These are phyloP conservation scores for Blepharisma undulans DNA, from an alignment of 169 alveolate species.

Conservation along the genomic window DNA sequence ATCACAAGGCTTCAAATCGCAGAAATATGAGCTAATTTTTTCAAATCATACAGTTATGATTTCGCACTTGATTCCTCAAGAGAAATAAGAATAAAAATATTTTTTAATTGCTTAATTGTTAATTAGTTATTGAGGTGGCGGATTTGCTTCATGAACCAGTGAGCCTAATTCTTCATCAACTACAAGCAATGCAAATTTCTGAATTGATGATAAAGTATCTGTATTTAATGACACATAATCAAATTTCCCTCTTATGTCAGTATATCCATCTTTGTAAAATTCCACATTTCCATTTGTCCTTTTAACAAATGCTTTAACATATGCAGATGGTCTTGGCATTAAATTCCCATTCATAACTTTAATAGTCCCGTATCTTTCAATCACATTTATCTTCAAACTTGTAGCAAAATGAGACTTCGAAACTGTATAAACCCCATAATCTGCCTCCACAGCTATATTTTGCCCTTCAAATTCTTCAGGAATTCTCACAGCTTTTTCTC, in stretches of 20 bases:
- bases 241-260: constrained; percentile 87
- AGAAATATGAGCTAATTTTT: background rate
- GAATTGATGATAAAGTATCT: constrained; percentile 56
- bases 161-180: constrained; percentile 76
- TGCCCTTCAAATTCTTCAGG: constrained; percentile 63
- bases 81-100: background rate
- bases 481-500: background rate
- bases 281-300: constrained; percentile 54
- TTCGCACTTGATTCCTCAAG: background rate
- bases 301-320: constrained; percentile 77
- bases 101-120: background rate
- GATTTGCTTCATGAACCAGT: constrained; percentile 6
- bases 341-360: constrained; percentile 59
- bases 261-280: constrained; percentile 87
- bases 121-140: constrained; percentile 36
- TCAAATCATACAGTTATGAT: background rate
- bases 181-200: constrained; percentile 72
- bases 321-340: constrained; percentile 47
- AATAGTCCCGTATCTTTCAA: constrained; percentile 77
- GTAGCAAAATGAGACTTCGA: constrained; percentile 71
- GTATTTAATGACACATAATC: constrained; percentile 78
- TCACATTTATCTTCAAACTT: constrained; percentile 56
- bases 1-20: background rate
- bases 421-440: constrained; percentile 59
- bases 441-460: constrained; percentile 74